Conservation (phyloP, 2,329 filamentous ascomycete species). For the Cordyceps cateniannulata region DNA sequence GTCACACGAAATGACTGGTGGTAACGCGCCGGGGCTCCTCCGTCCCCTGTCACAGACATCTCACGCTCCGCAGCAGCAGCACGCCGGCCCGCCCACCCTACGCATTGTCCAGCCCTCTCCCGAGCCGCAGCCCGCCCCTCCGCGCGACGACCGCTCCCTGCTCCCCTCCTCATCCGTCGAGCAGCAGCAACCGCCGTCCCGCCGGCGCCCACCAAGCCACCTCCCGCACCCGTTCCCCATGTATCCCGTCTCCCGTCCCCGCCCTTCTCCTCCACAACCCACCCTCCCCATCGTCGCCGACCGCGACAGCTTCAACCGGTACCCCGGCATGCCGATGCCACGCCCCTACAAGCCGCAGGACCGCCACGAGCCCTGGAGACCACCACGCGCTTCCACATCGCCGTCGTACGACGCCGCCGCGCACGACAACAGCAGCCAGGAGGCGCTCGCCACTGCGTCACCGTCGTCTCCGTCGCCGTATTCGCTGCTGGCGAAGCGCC, state of each 20-base stretch:
- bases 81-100: slow-evolving; percentile 28
- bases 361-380: not conserved
- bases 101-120: slow-evolving; percentile 31
- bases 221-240: slow-evolving; percentile 12
- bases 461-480: slow-evolving; percentile 26
- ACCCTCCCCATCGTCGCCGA: not conserved
- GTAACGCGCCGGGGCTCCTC: too few relatives aligned
- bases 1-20: not conserved
- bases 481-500: slow-evolving; percentile 44
- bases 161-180: slow-evolving; percentile 11
- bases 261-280: not conserved
- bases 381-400: not conserved
- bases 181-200: not conserved
- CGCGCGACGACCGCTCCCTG: slow-evolving; percentile 16
- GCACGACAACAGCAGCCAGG: slow-evolving; percentile 16
- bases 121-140: slow-evolving; percentile 21
- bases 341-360: not conserved
- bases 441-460: slow-evolving; percentile 21
- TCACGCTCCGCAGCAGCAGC: not conserved
- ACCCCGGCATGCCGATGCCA: slow-evolving; percentile 10
- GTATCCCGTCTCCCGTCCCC: not conserved
- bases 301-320: not conserved
- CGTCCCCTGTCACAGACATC: not conserved
- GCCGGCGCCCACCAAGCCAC: slow-evolving; percentile 9
- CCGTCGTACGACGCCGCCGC: not conserved